A percentile compares a stretch with the other conserved stretches of the same genome.
These are phyloP conservation scores for Termitomyces sp. DNA, from an alignment of 768 basidiomycete species.

Conservation along the genomic window DNA sequence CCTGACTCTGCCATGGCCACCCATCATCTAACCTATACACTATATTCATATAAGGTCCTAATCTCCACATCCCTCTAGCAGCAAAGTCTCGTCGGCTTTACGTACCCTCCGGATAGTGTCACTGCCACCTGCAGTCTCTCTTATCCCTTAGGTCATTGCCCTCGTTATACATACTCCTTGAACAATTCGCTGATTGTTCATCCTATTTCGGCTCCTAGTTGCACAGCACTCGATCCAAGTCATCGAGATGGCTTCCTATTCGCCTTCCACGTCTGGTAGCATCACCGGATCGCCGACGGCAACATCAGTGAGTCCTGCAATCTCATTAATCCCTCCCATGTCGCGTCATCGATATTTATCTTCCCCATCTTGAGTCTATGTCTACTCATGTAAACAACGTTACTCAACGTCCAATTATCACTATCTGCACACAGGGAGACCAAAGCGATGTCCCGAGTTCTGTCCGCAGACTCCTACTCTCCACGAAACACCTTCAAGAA, in stretches of 20 bases:
- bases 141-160: not conserved
- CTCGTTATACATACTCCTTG: not conserved
- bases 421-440: constrained; percentile 18
- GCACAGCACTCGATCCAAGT: constrained; percentile 12
- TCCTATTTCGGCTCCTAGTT: constrained; percentile 5
- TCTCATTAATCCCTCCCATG: not conserved
- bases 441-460: constrained; percentile 49
- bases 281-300: constrained; percentile 7
- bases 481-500: constrained; percentile 81
- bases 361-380: not conserved
- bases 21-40: constrained; percentile 10
- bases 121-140: not conserved
- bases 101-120: not conserved
- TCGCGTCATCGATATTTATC: not conserved
- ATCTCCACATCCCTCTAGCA: constrained; percentile 5
- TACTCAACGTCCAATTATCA: constrained; percentile 16
- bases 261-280: constrained; percentile 6
- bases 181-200: not conserved
- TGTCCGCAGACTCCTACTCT: constrained; percentile 66
- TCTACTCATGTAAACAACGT: not conserved
- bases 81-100: not conserved
- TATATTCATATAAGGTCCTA: constrained; percentile 8
- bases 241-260: constrained; percentile 9
- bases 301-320: constrained; percentile 7
- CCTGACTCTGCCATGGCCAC: constrained; percentile 1